Conservation (phyloP, 2,329 filamentous ascomycete species). For the Microdochium bolleyi region DNA sequence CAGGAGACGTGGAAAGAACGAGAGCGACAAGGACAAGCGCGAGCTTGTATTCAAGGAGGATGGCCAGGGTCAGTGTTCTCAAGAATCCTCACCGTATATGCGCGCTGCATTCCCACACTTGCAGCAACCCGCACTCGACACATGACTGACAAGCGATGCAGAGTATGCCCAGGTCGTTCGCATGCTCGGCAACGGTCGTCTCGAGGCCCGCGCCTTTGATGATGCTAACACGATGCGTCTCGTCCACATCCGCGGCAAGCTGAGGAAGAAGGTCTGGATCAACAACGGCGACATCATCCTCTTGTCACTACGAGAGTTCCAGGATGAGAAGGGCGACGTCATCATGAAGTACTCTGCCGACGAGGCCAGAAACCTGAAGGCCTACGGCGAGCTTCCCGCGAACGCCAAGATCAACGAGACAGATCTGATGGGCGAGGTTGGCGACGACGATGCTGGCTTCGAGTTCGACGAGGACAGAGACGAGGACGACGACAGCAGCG, state of each 20-base stretch:
- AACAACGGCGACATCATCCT: constrained; percentile 96
- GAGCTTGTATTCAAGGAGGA: constrained; percentile 99
- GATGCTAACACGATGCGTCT: constrained; percentile 63
- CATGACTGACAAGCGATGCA: constrained; percentile 1
- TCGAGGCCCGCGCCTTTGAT: constrained; percentile 92
- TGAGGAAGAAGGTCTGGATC: constrained; percentile 99
- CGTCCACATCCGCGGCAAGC: constrained; percentile 85
- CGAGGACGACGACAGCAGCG: constrained; percentile 45
- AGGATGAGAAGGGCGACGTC: constrained; percentile 89
- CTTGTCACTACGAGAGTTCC: constrained; percentile 81
- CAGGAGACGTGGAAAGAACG: constrained; percentile 95
- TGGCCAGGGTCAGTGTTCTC: constrained; percentile 59
- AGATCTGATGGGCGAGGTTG: constrained; percentile 85
- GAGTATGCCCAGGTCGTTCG: constrained; percentile 72
- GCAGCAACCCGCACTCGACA: constrained; percentile 2
- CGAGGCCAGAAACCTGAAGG: constrained; percentile 90
- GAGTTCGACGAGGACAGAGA: constrained; percentile 95
- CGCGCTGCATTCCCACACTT: not conserved
- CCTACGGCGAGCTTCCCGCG: constrained; percentile 95
- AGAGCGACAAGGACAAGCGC: constrained; percentile 98
- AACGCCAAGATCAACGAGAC: constrained; percentile 99
- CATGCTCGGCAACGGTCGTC: constrained; percentile 92
- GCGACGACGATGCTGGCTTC: constrained; percentile 93
- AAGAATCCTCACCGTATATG: not conserved
- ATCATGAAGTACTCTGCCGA: constrained; percentile 95